Base-by-base conservation (phyloP, 768 basidiomycete genomes). In the Amanita pallidorosea region DNA sequence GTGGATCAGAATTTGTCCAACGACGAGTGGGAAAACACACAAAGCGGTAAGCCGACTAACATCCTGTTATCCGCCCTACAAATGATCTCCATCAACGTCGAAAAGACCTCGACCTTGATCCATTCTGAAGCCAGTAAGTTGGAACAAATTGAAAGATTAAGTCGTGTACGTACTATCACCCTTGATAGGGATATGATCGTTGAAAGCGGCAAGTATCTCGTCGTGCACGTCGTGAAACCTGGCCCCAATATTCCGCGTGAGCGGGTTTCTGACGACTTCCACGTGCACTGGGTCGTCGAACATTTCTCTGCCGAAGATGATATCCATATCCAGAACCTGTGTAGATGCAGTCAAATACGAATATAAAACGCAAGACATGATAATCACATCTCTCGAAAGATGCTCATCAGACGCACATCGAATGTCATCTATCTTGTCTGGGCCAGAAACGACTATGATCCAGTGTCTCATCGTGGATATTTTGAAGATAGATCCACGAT, bases 391-490 rank as follows among this genome's bases (percentile, higher is more conserved):
- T 48, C 60, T 54, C 36, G 74, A 76, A 6, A 77, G 61, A 23
- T 65, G 64, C 12, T 72, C 65, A 47, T 76, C 75, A 5, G 70
- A 65, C 15, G 71, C 70, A 52, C 62, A 70, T 38, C 70, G 68
- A 23, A 79, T 55, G 38, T 76, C 73, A 4, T 77, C 72, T 18
- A 75, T 60, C 29, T 67, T 63, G 20, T 63, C 52, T 1, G 62
- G 60, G 0, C 73, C 69, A 11, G 68, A 65, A 23, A 71, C 60
- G 7, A 78, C 59, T 17, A 77, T 65, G 5, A 70, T 52, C 77
- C 78, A 80, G 40, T 65, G 60, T 29, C 70, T 64, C 34, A 74
- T 57, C 41, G 62, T 63, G 0, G 76, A 62, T 7, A 79, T 61
- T 58, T 71, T 73, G 62, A 76, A 80, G 5, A 61, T 51, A 33